A percentile compares a stretch with the other conserved stretches of the same genome.
phyloP scores from a whole-genome alignment of 495 filamentous ascomycete species.

The Penicillium ucsense region DNA sequence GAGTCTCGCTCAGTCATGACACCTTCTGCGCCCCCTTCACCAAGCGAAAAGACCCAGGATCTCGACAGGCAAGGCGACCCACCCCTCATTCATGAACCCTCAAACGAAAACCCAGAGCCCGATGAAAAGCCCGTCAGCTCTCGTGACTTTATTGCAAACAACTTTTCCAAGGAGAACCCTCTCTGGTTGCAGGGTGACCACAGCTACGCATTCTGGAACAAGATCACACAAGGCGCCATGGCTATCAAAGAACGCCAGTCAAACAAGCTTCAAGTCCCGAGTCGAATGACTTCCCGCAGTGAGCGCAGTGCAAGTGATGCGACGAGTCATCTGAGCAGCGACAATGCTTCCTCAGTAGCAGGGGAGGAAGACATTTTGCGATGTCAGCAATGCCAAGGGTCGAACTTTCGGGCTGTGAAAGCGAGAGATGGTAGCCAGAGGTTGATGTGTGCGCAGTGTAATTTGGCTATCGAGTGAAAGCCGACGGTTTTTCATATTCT shows the following conservation, averaged over 20 bases:
- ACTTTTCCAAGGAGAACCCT: conserved; percentile 28
- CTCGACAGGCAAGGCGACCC: background rate
- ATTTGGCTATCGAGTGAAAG: conserved; percentile 15
- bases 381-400: conserved; percentile 41
- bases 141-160: conserved; percentile 9
- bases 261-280: conserved; percentile 20
- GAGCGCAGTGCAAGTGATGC: conserved; percentile 25
- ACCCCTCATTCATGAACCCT: conserved; percentile 22
- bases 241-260: conserved; percentile 22
- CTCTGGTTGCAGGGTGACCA: conserved; percentile 44
- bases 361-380: conserved; percentile 34
- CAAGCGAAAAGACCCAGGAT: too few relatives aligned
- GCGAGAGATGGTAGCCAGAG: conserved; percentile 35
- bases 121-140: conserved; percentile 7
- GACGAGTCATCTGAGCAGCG: conserved; percentile 38
- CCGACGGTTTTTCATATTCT: background rate
- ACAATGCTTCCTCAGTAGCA: conserved; percentile 27
- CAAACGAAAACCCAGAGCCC: background rate
- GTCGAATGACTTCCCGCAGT: conserved; percentile 9
- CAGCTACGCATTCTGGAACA: conserved; percentile 45
- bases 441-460: conserved; percentile 45
- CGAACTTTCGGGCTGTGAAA: conserved; percentile 43
- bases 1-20: conserved; percentile 25
- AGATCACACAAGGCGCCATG: conserved; percentile 35
- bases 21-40: conserved; percentile 27